phyloP scores from a whole-genome alignment of 306 rosid genomes.

The Vachellia collinsii region DNA sequence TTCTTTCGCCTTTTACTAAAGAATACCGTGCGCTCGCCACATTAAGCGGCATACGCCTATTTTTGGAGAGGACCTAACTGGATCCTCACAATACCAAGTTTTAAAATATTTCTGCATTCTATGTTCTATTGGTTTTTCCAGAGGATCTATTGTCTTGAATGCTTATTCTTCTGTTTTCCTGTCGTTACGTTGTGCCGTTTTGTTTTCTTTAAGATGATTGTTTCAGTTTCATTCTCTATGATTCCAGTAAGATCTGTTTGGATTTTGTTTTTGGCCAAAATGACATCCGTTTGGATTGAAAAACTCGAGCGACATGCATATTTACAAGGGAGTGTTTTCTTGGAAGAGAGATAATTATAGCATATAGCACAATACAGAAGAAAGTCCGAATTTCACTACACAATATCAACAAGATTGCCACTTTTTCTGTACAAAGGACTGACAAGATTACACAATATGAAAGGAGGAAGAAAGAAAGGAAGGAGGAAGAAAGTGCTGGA shows the following conservation, averaged over 20 bases:
- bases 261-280: too few species aligned
- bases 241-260: too few species aligned
- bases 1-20: slow-evolving; percentile 82
- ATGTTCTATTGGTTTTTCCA: too few species aligned
- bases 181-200: too few species aligned
- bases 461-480: not conserved
- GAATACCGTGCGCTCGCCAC: slow-evolving; percentile 53
- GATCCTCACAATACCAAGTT: not conserved
- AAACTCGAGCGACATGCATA: not conserved
- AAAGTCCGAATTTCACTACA: not conserved
- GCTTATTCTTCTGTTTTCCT: too few species aligned
- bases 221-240: too few species aligned
- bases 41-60: slow-evolving; percentile 31
- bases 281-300: not conserved
- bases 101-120: not conserved
- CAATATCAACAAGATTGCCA: not conserved
- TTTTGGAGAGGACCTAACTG: not conserved
- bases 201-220: too few species aligned
- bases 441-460: not conserved
- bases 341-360: not conserved
- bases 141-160: too few species aligned
- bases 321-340: not conserved
- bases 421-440: not conserved
- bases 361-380: not conserved
- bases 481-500: not conserved